These are phyloP conservation scores for Solanum pennellii DNA, from an alignment of 257 asterid species.

Conservation along the genomic window DNA sequence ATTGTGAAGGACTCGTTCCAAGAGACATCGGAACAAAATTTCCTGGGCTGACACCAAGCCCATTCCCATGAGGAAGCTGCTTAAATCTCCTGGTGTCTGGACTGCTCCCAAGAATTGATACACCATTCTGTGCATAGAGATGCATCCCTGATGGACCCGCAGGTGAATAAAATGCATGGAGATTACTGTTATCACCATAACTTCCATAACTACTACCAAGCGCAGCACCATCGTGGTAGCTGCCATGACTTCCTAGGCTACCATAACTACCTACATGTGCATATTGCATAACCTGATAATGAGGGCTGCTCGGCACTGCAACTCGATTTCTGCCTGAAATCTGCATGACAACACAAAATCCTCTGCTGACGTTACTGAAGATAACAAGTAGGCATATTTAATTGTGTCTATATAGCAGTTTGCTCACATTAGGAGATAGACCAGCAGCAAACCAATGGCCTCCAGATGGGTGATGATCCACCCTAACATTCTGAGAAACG, in stretches of 20 bases:
- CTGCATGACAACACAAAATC: constrained; percentile 30
- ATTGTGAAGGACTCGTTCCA: constrained; percentile 97
- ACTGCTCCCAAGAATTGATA: constrained; percentile 67
- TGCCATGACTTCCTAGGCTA: constrained; percentile 96
- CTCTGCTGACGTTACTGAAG: neutral
- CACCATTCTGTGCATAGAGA: constrained; percentile 54
- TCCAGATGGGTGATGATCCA: constrained; percentile 95
- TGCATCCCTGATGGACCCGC: constrained; percentile 88
- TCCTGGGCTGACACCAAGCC: constrained; percentile 90
- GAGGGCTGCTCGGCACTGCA: constrained; percentile 70
- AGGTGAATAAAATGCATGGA: constrained; percentile 83
- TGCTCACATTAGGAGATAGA: constrained; percentile 96
- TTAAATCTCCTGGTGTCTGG: constrained; percentile 83
- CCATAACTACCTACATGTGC: constrained; percentile 90
- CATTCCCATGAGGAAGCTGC: constrained; percentile 64
- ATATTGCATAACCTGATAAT: constrained; percentile 59
- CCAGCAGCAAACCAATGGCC: constrained; percentile 99
- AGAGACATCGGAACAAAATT: constrained; percentile 86
- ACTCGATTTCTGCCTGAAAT: constrained; percentile 57
- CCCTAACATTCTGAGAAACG: constrained; percentile 79
- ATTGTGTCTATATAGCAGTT: neutral
- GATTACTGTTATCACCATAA: constrained; percentile 75
- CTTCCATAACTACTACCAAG: constrained; percentile 95
- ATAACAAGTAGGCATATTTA: constrained; percentile 2
- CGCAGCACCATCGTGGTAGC: constrained; percentile 72